Evolutionary conservation across 352 stramenopile genomes (phyloP).

Genomic region (Phytophthora rubi): DNA sequence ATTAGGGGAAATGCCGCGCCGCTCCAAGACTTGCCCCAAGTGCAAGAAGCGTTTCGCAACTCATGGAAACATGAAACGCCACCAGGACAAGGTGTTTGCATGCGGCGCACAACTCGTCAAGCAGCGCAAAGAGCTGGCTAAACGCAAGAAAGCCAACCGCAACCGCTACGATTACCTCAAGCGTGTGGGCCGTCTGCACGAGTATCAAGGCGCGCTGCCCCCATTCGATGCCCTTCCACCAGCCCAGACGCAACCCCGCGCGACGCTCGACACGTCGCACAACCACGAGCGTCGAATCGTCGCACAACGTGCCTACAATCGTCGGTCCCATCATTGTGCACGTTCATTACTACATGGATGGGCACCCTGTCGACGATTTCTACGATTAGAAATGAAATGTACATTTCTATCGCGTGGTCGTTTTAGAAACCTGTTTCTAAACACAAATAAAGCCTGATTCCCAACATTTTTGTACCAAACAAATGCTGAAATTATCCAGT

Average conservation of each 20-base stretch:
- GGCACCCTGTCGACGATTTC: too few relatives aligned
- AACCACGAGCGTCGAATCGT: neutral
- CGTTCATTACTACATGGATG: neutral
- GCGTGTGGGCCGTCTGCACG: neutral
- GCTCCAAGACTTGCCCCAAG: too few relatives aligned
- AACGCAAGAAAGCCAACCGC: too few relatives aligned
- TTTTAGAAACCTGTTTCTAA: neutral
- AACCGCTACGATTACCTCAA: neutral
- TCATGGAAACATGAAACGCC: too few relatives aligned
- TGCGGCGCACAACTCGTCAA: too few relatives aligned
- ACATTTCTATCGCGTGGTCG: neutral
- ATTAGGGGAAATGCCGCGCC: too few relatives aligned
- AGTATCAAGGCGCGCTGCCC: neutral
- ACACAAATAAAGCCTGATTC: neutral
- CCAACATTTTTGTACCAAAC: neutral
- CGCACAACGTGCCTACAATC: neutral
- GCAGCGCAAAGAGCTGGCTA: too few relatives aligned
- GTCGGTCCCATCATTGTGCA: neutral
- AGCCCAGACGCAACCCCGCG: neutral
- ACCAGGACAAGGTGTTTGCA: too few relatives aligned
- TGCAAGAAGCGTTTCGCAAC: too few relatives aligned
- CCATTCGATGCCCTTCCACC: neutral
- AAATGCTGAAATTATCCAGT: too few relatives aligned
- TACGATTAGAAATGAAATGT: too few relatives aligned
- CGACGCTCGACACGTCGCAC: neutral